Percentiles rank a stretch among this genome's conserved stretches.
phyloP scores from a whole-genome alignment of 106 monocot genomes.

The Dactylorhiza incarnata region DNA sequence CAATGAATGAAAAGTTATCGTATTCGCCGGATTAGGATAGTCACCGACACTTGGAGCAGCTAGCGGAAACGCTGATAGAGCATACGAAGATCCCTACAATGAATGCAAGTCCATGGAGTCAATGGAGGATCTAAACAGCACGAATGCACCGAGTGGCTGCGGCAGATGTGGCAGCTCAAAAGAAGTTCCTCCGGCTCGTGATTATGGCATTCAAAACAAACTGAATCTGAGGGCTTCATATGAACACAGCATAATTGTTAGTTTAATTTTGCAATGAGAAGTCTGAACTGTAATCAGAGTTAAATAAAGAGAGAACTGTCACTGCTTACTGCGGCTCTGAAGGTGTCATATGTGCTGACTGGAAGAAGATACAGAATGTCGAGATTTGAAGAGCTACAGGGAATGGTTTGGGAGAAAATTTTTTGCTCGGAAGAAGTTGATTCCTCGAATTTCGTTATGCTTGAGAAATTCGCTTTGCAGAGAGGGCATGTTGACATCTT shows the following conservation, averaged over 20 bases:
- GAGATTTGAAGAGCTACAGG: slow-evolving; percentile 20
- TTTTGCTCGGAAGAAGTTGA: slow-evolving; percentile 62
- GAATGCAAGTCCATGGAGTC: slow-evolving; percentile 87
- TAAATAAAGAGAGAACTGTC: background rate
- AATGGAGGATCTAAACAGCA: slow-evolving; percentile 91
- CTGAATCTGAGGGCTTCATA: slow-evolving; percentile 23
- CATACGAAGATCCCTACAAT: slow-evolving; percentile 71
- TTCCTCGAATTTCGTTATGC: slow-evolving; percentile 67
- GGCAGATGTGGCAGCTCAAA: slow-evolving; percentile 64
- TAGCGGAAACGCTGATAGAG: slow-evolving; percentile 68
- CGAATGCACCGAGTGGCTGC: slow-evolving; percentile 60
- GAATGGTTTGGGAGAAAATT: slow-evolving; percentile 90
- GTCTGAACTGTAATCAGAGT: background rate
- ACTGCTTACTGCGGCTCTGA: slow-evolving; percentile 26
- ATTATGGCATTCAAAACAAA: slow-evolving; percentile 57
- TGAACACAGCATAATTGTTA: background rate
- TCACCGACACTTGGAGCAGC: background rate
- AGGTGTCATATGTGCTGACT: slow-evolving; percentile 6
- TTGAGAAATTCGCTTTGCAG: slow-evolving; percentile 64
- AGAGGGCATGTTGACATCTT: slow-evolving; percentile 79
- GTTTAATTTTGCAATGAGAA: background rate
- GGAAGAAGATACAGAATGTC: slow-evolving; percentile 20
- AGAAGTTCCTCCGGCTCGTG: slow-evolving; percentile 79
- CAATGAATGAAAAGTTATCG: too few relatives aligned
- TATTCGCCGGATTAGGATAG: too few relatives aligned